A percentile compares a stretch with the other conserved stretches of the same genome.
phyloP scores from a whole-genome alignment of 768 basidiomycete genomes.

The Filobasidium floriforme region DNA sequence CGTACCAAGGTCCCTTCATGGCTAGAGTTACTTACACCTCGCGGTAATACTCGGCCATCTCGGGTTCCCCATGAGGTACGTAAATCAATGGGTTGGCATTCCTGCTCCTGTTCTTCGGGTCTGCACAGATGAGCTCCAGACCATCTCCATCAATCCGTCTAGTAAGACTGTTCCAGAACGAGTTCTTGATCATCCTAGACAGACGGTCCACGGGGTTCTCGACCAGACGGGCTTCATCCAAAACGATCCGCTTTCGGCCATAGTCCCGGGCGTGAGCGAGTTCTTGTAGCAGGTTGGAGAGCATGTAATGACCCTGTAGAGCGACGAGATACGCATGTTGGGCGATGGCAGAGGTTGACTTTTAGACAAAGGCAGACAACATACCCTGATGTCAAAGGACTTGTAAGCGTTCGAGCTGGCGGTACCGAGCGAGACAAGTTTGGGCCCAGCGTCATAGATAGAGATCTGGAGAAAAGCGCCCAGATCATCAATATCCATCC shows the following conservation, averaged over 20 bases:
- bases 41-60: constrained; percentile 92
- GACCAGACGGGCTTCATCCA: constrained; percentile 95
- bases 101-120: constrained; percentile 92
- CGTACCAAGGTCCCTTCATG: not conserved
- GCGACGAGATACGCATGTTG: constrained; percentile 8
- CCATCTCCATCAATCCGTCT: constrained; percentile 95
- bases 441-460: constrained; percentile 91
- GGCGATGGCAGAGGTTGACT: no score
- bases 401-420: constrained; percentile 98
- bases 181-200: constrained; percentile 93
- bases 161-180: constrained; percentile 97
- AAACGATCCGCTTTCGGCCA: constrained; percentile 86
- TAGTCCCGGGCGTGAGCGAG: constrained; percentile 93
- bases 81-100: constrained; percentile 88
- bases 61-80: constrained; percentile 83
- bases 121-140: constrained; percentile 91
- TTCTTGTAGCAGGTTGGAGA: constrained; percentile 97
- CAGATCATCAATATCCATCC: not conserved
- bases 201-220: constrained; percentile 97
- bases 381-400: constrained; percentile 85
- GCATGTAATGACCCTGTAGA: constrained; percentile 90
- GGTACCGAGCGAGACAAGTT: constrained; percentile 90
- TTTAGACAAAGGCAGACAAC: not conserved
- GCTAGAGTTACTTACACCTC: constrained; percentile 53
- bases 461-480: constrained; percentile 54